phyloP scores from a whole-genome alignment of 2,329 filamentous ascomycete species.

The Madurella fahalii region DNA sequence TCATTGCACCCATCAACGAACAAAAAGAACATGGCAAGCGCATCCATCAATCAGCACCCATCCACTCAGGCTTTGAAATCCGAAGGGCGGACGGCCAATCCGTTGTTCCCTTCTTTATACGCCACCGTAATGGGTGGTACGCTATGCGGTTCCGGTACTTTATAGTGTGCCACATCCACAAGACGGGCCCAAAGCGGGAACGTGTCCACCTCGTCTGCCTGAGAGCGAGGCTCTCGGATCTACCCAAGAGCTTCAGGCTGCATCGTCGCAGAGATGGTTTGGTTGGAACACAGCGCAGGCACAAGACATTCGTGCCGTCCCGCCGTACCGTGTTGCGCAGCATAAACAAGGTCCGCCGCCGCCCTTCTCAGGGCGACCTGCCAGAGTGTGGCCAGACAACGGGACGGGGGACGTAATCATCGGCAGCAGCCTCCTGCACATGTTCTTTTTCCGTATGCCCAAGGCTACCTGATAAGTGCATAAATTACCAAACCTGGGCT shows the following conservation, averaged over 20 bases:
- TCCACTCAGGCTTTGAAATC: neutral
- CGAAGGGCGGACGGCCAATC: neutral
- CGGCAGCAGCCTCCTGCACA: neutral
- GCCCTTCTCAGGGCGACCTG: neutral
- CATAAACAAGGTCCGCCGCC: neutral
- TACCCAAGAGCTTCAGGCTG: neutral
- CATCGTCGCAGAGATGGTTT: neutral
- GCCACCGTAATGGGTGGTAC: too few relatives aligned
- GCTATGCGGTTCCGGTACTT: too few relatives aligned
- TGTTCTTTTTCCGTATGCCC: neutral
- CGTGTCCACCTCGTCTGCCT: slow-evolving; percentile 7
- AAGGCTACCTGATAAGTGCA: neutral
- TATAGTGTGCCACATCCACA: too few relatives aligned
- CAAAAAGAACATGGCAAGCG: slow-evolving; percentile 5
- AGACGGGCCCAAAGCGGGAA: slow-evolving; percentile 2
- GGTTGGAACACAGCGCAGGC: too few relatives aligned
- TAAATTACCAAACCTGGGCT: neutral
- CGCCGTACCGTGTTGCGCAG: neutral
- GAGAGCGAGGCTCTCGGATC: too few relatives aligned
- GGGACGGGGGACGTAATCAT: neutral
- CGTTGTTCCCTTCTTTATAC: too few relatives aligned
- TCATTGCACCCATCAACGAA: slow-evolving; percentile 5
- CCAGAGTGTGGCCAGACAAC: neutral
- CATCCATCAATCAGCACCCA: slow-evolving; percentile 4
- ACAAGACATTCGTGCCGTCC: too few relatives aligned